Percentiles rank a stretch among this genome's conserved stretches.
These are phyloP conservation scores for Microdochium nivale DNA, from an alignment of 2,329 filamentous ascomycete species.

Conservation along the genomic window DNA sequence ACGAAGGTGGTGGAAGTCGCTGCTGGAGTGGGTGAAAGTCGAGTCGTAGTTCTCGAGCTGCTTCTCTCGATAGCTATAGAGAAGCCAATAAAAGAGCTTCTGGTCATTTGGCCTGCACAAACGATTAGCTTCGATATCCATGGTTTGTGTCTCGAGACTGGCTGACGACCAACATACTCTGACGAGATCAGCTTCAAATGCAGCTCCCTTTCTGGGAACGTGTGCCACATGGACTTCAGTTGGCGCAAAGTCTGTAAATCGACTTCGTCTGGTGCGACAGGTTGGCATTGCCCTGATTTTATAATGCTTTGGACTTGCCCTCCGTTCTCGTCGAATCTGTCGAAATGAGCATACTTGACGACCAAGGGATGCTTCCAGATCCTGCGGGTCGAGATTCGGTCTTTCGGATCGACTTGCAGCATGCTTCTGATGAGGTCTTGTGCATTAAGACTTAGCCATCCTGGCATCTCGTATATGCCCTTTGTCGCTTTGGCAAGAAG, in stretches of 20 bases:
- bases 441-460: slow-evolving; percentile 57
- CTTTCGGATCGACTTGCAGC: slow-evolving; percentile 67
- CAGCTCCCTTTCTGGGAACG: slow-evolving; percentile 64
- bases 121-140: slow-evolving; percentile 12
- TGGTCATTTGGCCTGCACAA: slow-evolving; percentile 70
- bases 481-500: slow-evolving; percentile 55
- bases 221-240: slow-evolving; percentile 86
- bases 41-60: slow-evolving; percentile 82
- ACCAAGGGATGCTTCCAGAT: slow-evolving; percentile 88
- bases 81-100: slow-evolving; percentile 83
- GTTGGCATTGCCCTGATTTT: slow-evolving; percentile 52
- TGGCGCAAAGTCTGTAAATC: slow-evolving; percentile 78
- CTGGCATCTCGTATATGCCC: slow-evolving; percentile 53
- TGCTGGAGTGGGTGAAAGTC: slow-evolving; percentile 73
- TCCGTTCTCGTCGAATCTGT: slow-evolving; percentile 50
- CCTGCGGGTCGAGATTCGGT: slow-evolving; percentile 68
- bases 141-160: neutral
- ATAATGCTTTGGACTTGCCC: slow-evolving; percentile 47
- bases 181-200: slow-evolving; percentile 57
- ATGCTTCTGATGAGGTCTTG: slow-evolving; percentile 73
- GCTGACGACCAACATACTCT: slow-evolving; percentile 39
- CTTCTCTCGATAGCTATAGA: slow-evolving; percentile 74
- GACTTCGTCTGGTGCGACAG: slow-evolving; percentile 56
- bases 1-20: slow-evolving; percentile 79
- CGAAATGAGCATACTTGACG: slow-evolving; percentile 71